Evolutionary conservation across 768 basidiomycete species (phyloP).

Genomic region (Hortiboletus campestris): DNA sequence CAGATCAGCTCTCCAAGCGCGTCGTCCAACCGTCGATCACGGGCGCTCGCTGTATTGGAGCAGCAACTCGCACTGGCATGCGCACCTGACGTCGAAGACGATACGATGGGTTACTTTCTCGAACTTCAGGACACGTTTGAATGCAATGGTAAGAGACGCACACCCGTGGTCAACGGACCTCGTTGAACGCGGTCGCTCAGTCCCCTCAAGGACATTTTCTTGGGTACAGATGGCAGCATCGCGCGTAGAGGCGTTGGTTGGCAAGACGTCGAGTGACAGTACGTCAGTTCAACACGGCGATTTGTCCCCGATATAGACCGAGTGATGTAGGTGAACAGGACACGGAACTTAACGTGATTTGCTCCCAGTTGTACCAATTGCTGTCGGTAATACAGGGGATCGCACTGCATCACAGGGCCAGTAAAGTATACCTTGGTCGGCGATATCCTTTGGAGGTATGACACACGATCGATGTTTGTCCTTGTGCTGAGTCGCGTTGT

Average conservation of each 20-base stretch:
- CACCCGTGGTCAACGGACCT: neutral
- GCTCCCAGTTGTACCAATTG: slow-evolving; percentile 53
- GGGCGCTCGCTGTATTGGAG: slow-evolving; percentile 57
- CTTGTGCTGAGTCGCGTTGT: slow-evolving; percentile 5
- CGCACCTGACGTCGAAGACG: slow-evolving; percentile 40
- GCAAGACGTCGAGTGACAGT: slow-evolving; percentile 47
- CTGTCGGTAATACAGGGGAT: slow-evolving; percentile 78
- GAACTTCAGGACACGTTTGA: slow-evolving; percentile 77
- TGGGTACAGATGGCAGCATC: slow-evolving; percentile 57
- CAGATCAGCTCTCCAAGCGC: slow-evolving; percentile 67
- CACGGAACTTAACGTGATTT: slow-evolving; percentile 46
- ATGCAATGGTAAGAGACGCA: slow-evolving; percentile 63
- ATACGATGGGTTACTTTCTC: slow-evolving; percentile 53
- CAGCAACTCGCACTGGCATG: slow-evolving; percentile 52
- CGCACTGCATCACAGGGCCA: slow-evolving; percentile 61
- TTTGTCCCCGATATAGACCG: slow-evolving; percentile 1
- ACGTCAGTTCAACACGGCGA: slow-evolving; percentile 6
- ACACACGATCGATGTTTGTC: neutral
- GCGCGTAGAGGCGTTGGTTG: slow-evolving; percentile 49
- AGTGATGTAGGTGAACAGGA: slow-evolving; percentile 39
- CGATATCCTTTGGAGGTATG: slow-evolving; percentile 65
- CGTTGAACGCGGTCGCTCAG: slow-evolving; percentile 37
- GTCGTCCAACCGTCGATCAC: slow-evolving; percentile 47
- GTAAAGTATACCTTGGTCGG: slow-evolving; percentile 69
- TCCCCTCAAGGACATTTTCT: slow-evolving; percentile 60